Conservation (phyloP, 805 yeast genomes). For the Priceomyces melissophilus region DNA sequence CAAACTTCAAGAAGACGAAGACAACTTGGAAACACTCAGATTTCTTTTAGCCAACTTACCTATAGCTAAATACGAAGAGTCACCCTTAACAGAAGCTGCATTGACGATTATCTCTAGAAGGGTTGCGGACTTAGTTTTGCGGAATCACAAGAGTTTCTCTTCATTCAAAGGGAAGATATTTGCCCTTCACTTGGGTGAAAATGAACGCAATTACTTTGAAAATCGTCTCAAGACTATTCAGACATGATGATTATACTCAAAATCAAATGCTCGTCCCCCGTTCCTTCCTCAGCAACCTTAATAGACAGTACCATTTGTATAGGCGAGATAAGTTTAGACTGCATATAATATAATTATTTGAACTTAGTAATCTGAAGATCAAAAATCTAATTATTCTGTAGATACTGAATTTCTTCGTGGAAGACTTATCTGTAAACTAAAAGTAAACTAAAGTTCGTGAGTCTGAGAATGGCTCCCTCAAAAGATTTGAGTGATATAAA, state of each 20-base stretch:
- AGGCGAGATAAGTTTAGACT: background rate
- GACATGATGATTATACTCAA: too few relatives aligned
- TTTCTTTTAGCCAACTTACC: constrained; percentile 47
- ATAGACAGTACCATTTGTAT: too few relatives aligned
- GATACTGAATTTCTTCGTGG: too few relatives aligned
- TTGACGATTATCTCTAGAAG: constrained; percentile 50
- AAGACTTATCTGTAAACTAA: too few relatives aligned
- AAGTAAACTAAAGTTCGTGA: background rate
- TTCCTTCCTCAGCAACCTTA: too few relatives aligned
- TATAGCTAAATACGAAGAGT: constrained; percentile 23
- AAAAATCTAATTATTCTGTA: too few relatives aligned
- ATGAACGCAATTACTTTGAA: constrained; percentile 38
- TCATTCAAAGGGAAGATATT: constrained; percentile 30
- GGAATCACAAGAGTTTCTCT: constrained; percentile 12
- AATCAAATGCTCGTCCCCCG: too few relatives aligned
- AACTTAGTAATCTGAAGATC: too few relatives aligned
- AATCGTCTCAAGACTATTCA: constrained; percentile 8
- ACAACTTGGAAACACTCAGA: constrained; percentile 21
- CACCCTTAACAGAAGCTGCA: constrained; percentile 45
- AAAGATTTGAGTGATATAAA: constrained; percentile 13
- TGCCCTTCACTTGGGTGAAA: constrained; percentile 43
- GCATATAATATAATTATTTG: background rate
- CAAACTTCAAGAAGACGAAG: constrained; percentile 19
- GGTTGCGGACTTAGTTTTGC: constrained; percentile 41
- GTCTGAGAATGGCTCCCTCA: constrained; percentile 20